phyloP scores from a whole-genome alignment of 108 stramenopile genomes.

The Hondaea fermentalgiana region DNA sequence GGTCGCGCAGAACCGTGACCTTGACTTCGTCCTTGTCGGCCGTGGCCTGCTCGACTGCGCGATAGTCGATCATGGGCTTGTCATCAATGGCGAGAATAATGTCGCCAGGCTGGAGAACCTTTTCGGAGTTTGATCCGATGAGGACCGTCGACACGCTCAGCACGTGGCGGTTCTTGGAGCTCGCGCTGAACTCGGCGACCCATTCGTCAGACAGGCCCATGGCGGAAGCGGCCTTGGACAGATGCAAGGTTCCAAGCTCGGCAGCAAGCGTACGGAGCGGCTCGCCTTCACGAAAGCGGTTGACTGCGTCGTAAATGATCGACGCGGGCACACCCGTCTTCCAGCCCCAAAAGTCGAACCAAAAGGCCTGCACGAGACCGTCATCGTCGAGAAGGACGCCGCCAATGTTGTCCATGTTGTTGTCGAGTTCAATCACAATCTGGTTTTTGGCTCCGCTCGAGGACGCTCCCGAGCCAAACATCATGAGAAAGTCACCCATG shows the following conservation, averaged over 20 bases:
- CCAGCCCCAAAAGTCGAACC: background rate
- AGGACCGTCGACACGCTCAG: background rate
- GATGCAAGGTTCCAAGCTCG: background rate
- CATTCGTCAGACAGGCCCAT: background rate
- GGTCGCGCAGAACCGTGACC: constrained; percentile 3
- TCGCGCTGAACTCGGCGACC: background rate
- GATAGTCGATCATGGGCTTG: background rate
- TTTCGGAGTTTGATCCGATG: background rate
- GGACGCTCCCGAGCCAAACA: background rate
- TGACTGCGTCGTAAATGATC: background rate
- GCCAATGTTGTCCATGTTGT: constrained; percentile 1
- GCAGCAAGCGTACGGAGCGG: background rate
- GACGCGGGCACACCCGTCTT: background rate
- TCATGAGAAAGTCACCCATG: background rate
- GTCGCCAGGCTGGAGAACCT: background rate
- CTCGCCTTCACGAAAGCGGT: background rate
- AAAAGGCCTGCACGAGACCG: background rate
- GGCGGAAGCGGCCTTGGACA: background rate
- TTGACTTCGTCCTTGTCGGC: background rate
- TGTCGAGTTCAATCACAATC: background rate
- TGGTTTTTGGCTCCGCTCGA: background rate
- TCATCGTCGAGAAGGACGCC: background rate
- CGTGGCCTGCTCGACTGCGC: background rate
- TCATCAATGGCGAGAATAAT: constrained; percentile 5
- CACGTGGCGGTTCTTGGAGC: background rate